Evolutionary conservation across 163 green algal species (phyloP).

Genomic region (Chlorella variabilis): DNA sequence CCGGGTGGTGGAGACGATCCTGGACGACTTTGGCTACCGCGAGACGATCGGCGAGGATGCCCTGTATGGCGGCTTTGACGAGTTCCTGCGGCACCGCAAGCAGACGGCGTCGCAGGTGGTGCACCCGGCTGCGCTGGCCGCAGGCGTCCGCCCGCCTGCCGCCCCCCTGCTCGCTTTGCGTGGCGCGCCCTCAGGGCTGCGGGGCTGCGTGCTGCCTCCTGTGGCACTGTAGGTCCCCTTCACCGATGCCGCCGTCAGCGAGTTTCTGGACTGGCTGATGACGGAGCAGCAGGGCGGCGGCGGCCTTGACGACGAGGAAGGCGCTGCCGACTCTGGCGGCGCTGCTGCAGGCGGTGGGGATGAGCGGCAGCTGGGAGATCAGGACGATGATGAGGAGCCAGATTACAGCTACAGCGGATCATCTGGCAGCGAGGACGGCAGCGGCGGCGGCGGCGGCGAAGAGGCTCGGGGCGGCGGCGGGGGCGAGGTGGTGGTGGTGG

Average conservation of each 20-base stretch:
- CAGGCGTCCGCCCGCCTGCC: too few species aligned
- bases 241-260: not conserved
- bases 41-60: slow-evolving; percentile 42
- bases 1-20: not conserved
- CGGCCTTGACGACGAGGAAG: not conserved
- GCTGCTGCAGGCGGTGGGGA: not conserved
- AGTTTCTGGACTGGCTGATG: slow-evolving; percentile 16
- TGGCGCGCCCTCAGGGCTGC: too few species aligned
- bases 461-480: not conserved
- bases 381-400: not conserved
- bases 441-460: not conserved
- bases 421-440: not conserved
- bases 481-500: not conserved
- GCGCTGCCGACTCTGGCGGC: not conserved
- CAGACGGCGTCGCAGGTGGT: not conserved
- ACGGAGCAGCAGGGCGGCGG: not conserved
- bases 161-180: too few species aligned
- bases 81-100: slow-evolving; percentile 4
- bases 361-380: not conserved
- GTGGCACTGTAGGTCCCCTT: not conserved
- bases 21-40: slow-evolving; percentile 22
- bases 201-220: too few species aligned
- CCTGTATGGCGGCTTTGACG: slow-evolving; percentile 41
- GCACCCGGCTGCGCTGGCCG: too few species aligned
- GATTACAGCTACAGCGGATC: slow-evolving; percentile 27